Evolutionary conservation across 441 rosid genomes (phyloP).

Genomic region (Populus hybrid): DNA sequence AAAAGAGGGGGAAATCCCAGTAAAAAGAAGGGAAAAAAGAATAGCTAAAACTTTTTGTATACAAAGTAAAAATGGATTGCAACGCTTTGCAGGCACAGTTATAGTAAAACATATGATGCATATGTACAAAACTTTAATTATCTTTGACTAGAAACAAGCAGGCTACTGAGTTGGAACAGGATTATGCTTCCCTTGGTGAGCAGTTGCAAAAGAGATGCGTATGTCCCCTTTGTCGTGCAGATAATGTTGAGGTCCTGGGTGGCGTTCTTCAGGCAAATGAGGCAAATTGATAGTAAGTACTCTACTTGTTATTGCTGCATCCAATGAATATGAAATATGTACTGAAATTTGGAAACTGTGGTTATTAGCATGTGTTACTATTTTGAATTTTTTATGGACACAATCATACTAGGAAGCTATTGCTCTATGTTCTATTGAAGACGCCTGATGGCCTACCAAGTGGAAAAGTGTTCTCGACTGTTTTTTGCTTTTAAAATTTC

Average conservation of each 20-base stretch:
- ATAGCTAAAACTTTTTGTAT: neutral
- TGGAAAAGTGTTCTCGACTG: neutral
- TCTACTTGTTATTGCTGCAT: slow-evolving; percentile 10
- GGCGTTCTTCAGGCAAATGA: slow-evolving; percentile 40
- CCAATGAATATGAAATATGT: neutral
- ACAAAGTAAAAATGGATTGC: neutral
- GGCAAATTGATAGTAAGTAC: slow-evolving; percentile 38
- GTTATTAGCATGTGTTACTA: neutral
- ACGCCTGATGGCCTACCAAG: no score
- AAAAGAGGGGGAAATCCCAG: neutral
- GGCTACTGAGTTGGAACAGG: slow-evolving; percentile 56
- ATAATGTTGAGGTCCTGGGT: slow-evolving; percentile 50
- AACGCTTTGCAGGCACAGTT: no score
- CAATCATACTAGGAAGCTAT: no score
- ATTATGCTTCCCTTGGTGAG: slow-evolving; percentile 42
- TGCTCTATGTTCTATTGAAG: no score
- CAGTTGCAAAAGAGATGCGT: slow-evolving; percentile 59
- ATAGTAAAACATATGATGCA: no score
- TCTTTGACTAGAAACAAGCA: slow-evolving; percentile 62
- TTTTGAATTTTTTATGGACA: neutral
- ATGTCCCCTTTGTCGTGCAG: slow-evolving; percentile 53
- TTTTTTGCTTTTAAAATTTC: no score
- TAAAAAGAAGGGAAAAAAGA: slow-evolving; percentile 22
- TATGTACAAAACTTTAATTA: neutral
- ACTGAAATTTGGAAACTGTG: neutral